phyloP scores from a whole-genome alignment of 2,329 filamentous ascomycete species.

The Claviceps arundinis region DNA sequence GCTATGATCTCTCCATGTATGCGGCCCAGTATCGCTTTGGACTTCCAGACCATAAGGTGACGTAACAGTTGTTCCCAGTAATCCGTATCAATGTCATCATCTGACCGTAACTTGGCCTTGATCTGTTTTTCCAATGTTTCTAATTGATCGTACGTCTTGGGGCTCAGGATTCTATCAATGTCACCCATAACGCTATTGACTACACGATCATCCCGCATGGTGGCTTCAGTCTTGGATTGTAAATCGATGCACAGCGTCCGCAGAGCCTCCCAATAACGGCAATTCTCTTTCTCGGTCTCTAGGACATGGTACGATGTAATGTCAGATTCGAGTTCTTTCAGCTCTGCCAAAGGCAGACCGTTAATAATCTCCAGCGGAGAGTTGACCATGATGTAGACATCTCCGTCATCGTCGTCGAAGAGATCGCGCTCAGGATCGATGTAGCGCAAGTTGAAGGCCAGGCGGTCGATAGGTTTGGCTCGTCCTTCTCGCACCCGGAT shows the following conservation, averaged over 20 bases:
- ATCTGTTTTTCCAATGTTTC: slow-evolving; percentile 79
- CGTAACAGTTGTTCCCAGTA: slow-evolving; percentile 92
- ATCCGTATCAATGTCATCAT: slow-evolving; percentile 88
- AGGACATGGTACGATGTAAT: slow-evolving; percentile 69
- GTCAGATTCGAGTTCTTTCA: slow-evolving; percentile 67
- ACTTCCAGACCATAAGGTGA: slow-evolving; percentile 80
- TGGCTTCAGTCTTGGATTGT: slow-evolving; percentile 49
- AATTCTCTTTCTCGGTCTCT: slow-evolving; percentile 64
- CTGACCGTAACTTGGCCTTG: slow-evolving; percentile 67
- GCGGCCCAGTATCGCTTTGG: slow-evolving; percentile 67
- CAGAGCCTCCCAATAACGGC: slow-evolving; percentile 88
- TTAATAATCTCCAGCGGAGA: slow-evolving; percentile 74
- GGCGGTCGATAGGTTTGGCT: slow-evolving; percentile 84
- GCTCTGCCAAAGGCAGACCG: slow-evolving; percentile 49
- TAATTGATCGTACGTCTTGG: slow-evolving; percentile 80
- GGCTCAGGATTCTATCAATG: slow-evolving; percentile 73
- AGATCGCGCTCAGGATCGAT: slow-evolving; percentile 75
- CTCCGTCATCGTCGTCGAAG: slow-evolving; percentile 72
- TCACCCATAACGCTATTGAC: slow-evolving; percentile 74
- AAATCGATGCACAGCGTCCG: slow-evolving; percentile 70
- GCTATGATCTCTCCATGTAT: slow-evolving; percentile 58
- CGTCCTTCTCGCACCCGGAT: slow-evolving; percentile 86
- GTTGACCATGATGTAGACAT: slow-evolving; percentile 60
- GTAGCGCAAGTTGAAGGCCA: slow-evolving; percentile 80
- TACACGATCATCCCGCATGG: slow-evolving; percentile 53